Base-by-base conservation (phyloP, 1,284 basidiomycete genomes). In the Kwoniella shivajii region DNA sequence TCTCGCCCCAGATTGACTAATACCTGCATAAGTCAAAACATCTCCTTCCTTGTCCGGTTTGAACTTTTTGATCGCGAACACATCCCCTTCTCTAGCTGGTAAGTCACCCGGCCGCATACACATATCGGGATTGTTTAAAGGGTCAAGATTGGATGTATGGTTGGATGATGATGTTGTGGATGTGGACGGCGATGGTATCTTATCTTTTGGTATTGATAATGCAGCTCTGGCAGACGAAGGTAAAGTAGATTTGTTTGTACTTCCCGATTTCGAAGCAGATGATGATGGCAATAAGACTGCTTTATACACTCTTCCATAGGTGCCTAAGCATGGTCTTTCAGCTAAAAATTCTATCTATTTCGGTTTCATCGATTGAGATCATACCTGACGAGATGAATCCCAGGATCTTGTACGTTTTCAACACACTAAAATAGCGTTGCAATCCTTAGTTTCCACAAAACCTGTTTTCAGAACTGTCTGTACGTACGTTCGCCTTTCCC, bases 21-120 rank as follows among this genome's bases (percentile, higher is more conserved):
- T 95, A 4, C 96, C 96, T 7, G 93, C 96, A 75, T 97, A 99
- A 0, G 90, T 91, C 49, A 88, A 80, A 2, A 91, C 86, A 71
- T 96, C 93, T 31, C 92, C 92, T 79, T 96, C 93, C 76, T 98
- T 98, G 81, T 99, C 96, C 0, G 95, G 94, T 76, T 99, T 99
- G 82, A 99, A 99, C 78, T 99, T 99, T 81, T 99, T 99, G 80
- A 99, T 98, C 4, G 95, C 96, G 69, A 92, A 89, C 46, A 95
- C 83, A 55, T 80, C 82, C 1, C 82, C 85, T 45, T 77, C 75
- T 41, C 87, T 86, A 10, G 81, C 80, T 1, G 85, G 71, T 27
- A 73, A 57, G 47, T 81, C 88, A 31, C 85, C 82, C 61, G 88
- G 87, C 1, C 77, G 67, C 67, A 73, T 77, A 61, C 71, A 75